Percentiles rank a stretch among this genome's conserved stretches.
These are phyloP conservation scores for Mycosphaerella arachidis DNA, from an alignment of 2,329 filamentous ascomycete genomes.

Conservation along the genomic window DNA sequence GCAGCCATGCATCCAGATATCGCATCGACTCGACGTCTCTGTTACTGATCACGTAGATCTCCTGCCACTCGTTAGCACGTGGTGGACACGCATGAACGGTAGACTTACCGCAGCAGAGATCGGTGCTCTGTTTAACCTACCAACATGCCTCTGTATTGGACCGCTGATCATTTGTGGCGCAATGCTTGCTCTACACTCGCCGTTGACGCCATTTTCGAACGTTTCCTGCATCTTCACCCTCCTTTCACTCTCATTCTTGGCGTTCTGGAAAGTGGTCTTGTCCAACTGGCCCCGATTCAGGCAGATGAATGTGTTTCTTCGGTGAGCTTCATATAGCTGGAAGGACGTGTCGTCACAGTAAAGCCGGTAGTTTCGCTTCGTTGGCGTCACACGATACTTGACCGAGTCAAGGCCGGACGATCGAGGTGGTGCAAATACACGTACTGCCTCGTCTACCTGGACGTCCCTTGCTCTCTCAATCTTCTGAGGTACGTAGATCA, in stretches of 20 bases:
- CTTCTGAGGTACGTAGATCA: conserved; percentile 6
- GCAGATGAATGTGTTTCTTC: conserved; percentile 3
- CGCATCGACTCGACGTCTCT: conserved; percentile 8
- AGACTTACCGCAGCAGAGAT: background rate
- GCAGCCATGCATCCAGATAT: conserved; percentile 3
- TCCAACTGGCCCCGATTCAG: background rate
- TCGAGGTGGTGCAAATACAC: conserved; percentile 6
- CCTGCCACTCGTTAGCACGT: background rate
- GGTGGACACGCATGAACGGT: background rate
- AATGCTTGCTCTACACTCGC: conserved; percentile 5
- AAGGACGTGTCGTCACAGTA: conserved; percentile 2
- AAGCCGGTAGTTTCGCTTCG: background rate
- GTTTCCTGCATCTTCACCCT: conserved; percentile 1
- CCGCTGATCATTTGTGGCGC: conserved; percentile 4
- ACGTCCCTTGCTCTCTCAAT: background rate
- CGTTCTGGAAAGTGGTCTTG: background rate
- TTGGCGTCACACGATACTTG: background rate
- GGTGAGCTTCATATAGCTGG: conserved; percentile 4
- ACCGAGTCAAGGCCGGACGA: background rate
- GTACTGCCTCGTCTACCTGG: background rate
- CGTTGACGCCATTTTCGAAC: background rate
- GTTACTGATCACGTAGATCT: conserved; percentile 8
- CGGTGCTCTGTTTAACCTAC: conserved; percentile 2
- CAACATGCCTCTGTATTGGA: conserved; percentile 1
- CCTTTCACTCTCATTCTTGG: background rate